phyloP scores from a whole-genome alignment of 2,329 filamentous ascomycete genomes.

The Purpureocillium lavendulum region DNA sequence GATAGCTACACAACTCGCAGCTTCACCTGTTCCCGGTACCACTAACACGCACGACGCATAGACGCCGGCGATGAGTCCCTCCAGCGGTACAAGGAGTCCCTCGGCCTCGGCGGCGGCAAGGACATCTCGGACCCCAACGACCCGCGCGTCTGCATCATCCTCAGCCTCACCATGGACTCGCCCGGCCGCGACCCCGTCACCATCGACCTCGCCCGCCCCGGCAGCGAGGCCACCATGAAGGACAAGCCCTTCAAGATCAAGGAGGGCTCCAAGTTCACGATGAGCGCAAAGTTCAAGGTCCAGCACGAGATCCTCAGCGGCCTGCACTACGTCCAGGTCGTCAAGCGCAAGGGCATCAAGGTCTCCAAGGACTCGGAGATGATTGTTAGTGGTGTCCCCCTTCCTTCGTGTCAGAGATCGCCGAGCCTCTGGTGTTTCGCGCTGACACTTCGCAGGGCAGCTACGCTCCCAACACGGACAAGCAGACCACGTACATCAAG shows the following conservation, averaged over 20 bases:
- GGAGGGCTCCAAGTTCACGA: slow-evolving; percentile 87
- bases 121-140: slow-evolving; percentile 71
- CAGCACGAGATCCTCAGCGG: slow-evolving; percentile 95
- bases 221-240: slow-evolving; percentile 71
- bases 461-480: slow-evolving; percentile 86
- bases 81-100: slow-evolving; percentile 93
- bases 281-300: slow-evolving; percentile 90
- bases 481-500: slow-evolving; percentile 80
- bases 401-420: neutral
- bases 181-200: slow-evolving; percentile 76
- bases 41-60: slow-evolving; percentile 16
- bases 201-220: slow-evolving; percentile 73
- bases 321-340: slow-evolving; percentile 89
- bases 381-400: slow-evolving; percentile 59
- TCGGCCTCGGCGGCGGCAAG: slow-evolving; percentile 71
- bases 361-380: slow-evolving; percentile 95
- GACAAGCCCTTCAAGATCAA: slow-evolving; percentile 95
- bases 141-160: slow-evolving; percentile 85
- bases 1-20: neutral
- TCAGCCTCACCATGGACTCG: slow-evolving; percentile 80
- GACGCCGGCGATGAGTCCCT: slow-evolving; percentile 80
- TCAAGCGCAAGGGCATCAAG: slow-evolving; percentile 80
- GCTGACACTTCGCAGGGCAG: slow-evolving; percentile 54
- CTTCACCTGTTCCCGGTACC: neutral
- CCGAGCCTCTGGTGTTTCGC: no score